phyloP scores from a whole-genome alignment of 2,329 filamentous ascomycete species.

The Pseudogymnoascus sp. region DNA sequence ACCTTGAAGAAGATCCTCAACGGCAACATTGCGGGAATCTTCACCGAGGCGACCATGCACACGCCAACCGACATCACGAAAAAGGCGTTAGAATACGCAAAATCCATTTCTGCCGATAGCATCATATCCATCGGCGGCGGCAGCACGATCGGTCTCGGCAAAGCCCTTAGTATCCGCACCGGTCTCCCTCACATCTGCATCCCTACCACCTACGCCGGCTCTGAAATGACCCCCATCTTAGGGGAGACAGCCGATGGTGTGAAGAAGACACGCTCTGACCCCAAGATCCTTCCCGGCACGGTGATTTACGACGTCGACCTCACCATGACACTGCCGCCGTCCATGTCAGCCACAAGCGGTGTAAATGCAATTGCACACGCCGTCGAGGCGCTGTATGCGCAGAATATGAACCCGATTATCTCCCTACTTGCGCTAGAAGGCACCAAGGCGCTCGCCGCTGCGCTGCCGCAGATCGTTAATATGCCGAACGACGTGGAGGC shows the following conservation, averaged over 20 bases:
- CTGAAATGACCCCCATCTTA: slow-evolving; percentile 56
- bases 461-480: slow-evolving; percentile 44
- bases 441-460: slow-evolving; percentile 40
- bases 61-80: slow-evolving; percentile 50
- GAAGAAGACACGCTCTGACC: slow-evolving; percentile 49
- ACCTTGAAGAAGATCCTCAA: slow-evolving; percentile 36
- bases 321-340: slow-evolving; percentile 47
- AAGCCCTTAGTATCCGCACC: slow-evolving; percentile 45
- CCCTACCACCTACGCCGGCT: slow-evolving; percentile 51
- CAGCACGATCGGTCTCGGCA: slow-evolving; percentile 53
- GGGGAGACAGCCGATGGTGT: slow-evolving; percentile 50
- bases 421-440: slow-evolving; percentile 49
- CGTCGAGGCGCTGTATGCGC: slow-evolving; percentile 56
- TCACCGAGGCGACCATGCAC: slow-evolving; percentile 52
- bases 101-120: slow-evolving; percentile 39
- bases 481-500: slow-evolving; percentile 37
- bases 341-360: slow-evolving; percentile 48
- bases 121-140: slow-evolving; percentile 54
- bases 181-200: slow-evolving; percentile 49
- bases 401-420: slow-evolving; percentile 53
- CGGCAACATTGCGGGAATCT: slow-evolving; percentile 39
- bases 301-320: slow-evolving; percentile 59
- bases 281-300: slow-evolving; percentile 48
- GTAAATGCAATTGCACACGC: slow-evolving; percentile 59
- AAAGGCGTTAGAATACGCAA: slow-evolving; percentile 40